Evolutionary conservation across 768 basidiomycete species (phyloP).

Genomic region (Suillus ampliporus): DNA sequence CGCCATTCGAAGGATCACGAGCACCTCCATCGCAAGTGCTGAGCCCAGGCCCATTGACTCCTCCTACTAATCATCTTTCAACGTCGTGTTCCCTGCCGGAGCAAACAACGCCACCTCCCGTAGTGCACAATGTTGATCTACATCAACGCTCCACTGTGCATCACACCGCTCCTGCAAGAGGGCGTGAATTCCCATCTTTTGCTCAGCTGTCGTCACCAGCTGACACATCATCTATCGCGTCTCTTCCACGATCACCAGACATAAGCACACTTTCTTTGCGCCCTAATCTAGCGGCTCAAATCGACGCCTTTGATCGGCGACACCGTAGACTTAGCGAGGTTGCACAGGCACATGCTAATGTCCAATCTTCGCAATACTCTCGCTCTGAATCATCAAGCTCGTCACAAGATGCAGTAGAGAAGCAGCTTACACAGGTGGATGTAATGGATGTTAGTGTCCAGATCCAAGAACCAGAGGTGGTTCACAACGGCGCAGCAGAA

Average conservation of each 20-base stretch:
- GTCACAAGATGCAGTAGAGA: conserved; percentile 51
- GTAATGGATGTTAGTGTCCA: conserved; percentile 26
- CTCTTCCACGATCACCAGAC: conserved; percentile 26
- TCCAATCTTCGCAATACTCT: not conserved
- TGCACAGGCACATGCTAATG: not conserved
- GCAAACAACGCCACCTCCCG: not conserved
- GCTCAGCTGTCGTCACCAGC: conserved; percentile 29
- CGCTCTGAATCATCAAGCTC: conserved; percentile 37
- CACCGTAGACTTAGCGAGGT: conserved; percentile 1
- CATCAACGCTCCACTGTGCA: not conserved
- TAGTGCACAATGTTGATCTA: no score
- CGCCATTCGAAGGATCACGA: not conserved
- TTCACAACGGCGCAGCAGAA: conserved; percentile 6
- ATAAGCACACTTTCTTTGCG: conserved; percentile 17
- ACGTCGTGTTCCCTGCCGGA: not conserved
- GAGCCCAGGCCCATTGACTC: not conserved
- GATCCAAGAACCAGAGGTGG: conserved; percentile 9
- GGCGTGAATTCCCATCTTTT: conserved; percentile 21
- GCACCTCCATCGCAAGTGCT: not conserved
- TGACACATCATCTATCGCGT: conserved; percentile 16
- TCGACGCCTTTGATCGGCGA: conserved; percentile 26
- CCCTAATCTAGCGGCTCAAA: conserved; percentile 19
- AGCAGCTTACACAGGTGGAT: conserved; percentile 52
- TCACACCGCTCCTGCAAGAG: not conserved
- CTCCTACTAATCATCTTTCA: not conserved